Evolutionary conservation across 1,284 basidiomycete genomes (phyloP).

Genomic region (Phellinidium pouzarii): DNA sequence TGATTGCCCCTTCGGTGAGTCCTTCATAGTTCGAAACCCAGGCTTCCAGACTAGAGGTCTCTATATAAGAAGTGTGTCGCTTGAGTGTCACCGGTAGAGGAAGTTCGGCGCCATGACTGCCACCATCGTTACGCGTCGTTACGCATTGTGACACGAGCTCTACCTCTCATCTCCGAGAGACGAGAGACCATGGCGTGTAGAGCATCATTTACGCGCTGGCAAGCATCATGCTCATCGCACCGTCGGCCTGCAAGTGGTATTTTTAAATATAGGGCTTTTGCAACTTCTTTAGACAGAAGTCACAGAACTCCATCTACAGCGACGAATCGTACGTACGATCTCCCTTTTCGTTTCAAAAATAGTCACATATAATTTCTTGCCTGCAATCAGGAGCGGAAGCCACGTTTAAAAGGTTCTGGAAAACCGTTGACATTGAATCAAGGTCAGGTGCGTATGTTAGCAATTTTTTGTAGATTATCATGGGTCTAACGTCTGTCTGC

Average conservation of each 20-base stretch:
- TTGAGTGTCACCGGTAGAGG: background rate
- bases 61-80: background rate
- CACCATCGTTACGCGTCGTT: background rate
- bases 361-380: background rate
- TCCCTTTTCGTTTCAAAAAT: background rate
- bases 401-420: slow-evolving; percentile 88
- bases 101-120: background rate
- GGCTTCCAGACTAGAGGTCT: background rate
- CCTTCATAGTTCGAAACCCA: background rate
- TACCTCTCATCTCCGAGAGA: no score
- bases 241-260: background rate
- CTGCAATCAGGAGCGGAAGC: slow-evolving; percentile 69
- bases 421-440: slow-evolving; percentile 66
- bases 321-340: slow-evolving; percentile 43
- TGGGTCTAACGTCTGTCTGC: no score
- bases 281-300: slow-evolving; percentile 29
- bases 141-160: background rate
- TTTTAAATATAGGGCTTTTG: slow-evolving; percentile 14
- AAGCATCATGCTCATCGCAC: background rate
- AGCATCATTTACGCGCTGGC: background rate
- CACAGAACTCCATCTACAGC: slow-evolving; percentile 42
- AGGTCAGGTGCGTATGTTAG: slow-evolving; percentile 25
- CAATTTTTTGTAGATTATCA: background rate
- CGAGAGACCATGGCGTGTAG: background rate
- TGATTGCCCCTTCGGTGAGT: slow-evolving; percentile 13